Evolutionary conservation across 129 eudicot species (phyloP), one percentile per base, ranked within the genome.

Genomic region (Sambucus nigra): DNA sequence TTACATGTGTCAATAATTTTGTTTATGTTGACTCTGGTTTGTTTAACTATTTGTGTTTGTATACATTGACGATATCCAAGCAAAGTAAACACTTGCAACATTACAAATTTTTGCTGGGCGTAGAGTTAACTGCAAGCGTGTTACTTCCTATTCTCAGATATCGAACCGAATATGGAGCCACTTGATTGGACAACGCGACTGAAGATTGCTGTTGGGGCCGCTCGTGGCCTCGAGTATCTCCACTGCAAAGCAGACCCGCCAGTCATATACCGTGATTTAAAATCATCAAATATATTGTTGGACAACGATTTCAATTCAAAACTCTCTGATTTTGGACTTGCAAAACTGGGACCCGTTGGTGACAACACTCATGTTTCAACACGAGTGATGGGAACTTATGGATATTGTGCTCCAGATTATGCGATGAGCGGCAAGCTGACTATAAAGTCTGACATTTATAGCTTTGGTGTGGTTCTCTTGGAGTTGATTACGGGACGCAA

Each of bases 341-440:
- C 97, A 12, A 88, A 80, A 79, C 69, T 88, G 70, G 97, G 97
- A 5, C 97, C 97, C 18, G 92, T 83, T 40, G 97, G 94, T 42
- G 97, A 88, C 64, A 81, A 84, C 39, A 80, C 94, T 42, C 97
- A 88, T 51, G 97, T 88, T 47, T 88, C 97, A 10, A 88, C 97
- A 11, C 74, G 97, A 55, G 94, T 88, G 12, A 88, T 88, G 97
- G 97, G 97, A 24, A 89, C 97, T 16, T 89, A 89, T 26, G 97
- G 97, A 12, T 89, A 89, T 57, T 89, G 97, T 60, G 97, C 97
- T 13, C 97, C 97, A 0, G 97, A 89, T 25, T 89, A 89, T 56
- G 95, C 93, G 28, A 70, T 75, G 93, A 89, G 93, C 39, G 97
- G 97, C 24, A 78, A 76, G 69, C 71, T 89, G 46, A 80, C 93